Evolutionary conservation across 257 asterid species (phyloP).

Genomic region (Ocimum tenuiflorum): DNA sequence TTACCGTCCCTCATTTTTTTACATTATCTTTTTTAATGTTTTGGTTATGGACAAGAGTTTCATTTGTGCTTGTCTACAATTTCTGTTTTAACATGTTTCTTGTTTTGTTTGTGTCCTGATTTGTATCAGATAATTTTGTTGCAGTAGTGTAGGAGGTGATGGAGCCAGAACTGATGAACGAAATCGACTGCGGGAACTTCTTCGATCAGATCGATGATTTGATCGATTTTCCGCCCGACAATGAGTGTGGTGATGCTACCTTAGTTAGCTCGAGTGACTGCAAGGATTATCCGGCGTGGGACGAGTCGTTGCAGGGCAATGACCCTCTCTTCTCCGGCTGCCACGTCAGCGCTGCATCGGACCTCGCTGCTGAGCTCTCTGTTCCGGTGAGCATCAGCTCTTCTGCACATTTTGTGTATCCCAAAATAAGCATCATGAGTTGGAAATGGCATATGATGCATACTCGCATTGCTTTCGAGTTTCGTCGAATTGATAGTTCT

Average conservation of each 20-base stretch:
- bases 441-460: too few species aligned
- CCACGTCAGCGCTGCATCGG: conserved; percentile 32
- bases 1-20: not conserved
- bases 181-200: conserved; percentile 68
- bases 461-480: too few species aligned
- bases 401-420: not conserved
- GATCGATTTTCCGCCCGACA: conserved; percentile 75
- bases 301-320: conserved; percentile 45
- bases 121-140: conserved; percentile 23
- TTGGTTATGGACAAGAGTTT: not conserved
- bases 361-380: conserved; percentile 68
- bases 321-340: conserved; percentile 43
- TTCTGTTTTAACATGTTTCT: not conserved
- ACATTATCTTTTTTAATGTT: not conserved
- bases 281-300: conserved; percentile 62
- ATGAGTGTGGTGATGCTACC: conserved; percentile 39
- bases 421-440: too few species aligned
- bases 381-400: conserved; percentile 59
- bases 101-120: not conserved
- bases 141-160: conserved; percentile 26
- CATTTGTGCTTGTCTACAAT: not conserved
- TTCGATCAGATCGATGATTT: conserved; percentile 90
- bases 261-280: conserved; percentile 46
- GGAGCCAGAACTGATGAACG: conserved; percentile 63
- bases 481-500: too few species aligned